These are phyloP conservation scores for Pythium myriotylum DNA, from an alignment of 352 stramenopile genomes.

Conservation along the genomic window DNA sequence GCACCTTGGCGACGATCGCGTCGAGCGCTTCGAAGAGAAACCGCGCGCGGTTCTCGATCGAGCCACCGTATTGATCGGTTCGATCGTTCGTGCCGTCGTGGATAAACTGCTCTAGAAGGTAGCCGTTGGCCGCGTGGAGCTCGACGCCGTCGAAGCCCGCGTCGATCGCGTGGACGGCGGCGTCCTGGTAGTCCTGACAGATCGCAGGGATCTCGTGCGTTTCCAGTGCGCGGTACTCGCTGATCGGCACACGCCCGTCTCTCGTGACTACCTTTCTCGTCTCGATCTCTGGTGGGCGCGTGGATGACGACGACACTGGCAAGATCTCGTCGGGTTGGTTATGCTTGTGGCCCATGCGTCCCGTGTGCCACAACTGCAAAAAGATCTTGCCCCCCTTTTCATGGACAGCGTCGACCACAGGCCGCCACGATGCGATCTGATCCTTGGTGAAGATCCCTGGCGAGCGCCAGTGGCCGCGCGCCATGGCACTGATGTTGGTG, in stretches of 20 bases:
- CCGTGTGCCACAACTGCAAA: constrained; percentile 78
- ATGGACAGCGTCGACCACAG: constrained; percentile 56
- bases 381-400: constrained; percentile 62
- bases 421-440: constrained; percentile 44
- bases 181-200: constrained; percentile 62
- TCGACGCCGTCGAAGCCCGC: constrained; percentile 45
- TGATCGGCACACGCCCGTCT: constrained; percentile 26
- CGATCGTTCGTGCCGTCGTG: constrained; percentile 60
- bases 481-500: constrained; percentile 31
- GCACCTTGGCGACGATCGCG: constrained; percentile 20
- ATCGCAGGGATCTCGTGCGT: constrained; percentile 64
- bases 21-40: constrained; percentile 63
- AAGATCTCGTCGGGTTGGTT: constrained; percentile 23
- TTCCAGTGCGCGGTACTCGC: constrained; percentile 50
- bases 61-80: constrained; percentile 76
- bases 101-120: constrained; percentile 85
- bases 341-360: constrained; percentile 51
- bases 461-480: constrained; percentile 20
- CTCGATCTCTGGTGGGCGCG: constrained; percentile 4
- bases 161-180: constrained; percentile 43
- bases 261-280: background rate
- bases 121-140: constrained; percentile 87
- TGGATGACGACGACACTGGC: constrained; percentile 37
- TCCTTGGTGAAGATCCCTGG: constrained; percentile 40
- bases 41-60: constrained; percentile 63